These are phyloP conservation scores for Sinapis alba DNA, from an alignment of 441 rosid species.

Conservation along the genomic window DNA sequence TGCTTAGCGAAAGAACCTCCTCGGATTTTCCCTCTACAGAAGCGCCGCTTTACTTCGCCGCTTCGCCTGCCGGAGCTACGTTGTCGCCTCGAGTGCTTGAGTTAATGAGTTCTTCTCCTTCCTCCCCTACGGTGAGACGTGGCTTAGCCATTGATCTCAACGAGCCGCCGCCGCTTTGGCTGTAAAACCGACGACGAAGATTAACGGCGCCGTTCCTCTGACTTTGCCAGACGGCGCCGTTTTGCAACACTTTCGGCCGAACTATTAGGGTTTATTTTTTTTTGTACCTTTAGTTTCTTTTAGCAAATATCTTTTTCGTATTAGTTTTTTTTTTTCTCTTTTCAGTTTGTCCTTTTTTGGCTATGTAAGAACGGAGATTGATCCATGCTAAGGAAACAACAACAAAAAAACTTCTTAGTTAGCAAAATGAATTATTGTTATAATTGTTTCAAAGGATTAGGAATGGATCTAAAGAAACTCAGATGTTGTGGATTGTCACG, in stretches of 20 bases:
- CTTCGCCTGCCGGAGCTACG: constrained; percentile 23
- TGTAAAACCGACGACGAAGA: constrained; percentile 35
- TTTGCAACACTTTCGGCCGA: constrained; percentile 11
- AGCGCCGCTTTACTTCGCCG: constrained; percentile 21
- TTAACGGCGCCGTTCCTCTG: neutral
- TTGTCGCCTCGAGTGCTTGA: constrained; percentile 17
- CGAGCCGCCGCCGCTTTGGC: constrained; percentile 94
- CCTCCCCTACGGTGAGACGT: constrained; percentile 61
- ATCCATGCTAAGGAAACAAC: constrained; percentile 15
- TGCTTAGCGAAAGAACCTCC: constrained; percentile 49
- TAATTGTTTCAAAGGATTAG: neutral
- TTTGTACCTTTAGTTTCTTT: neutral
- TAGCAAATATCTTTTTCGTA: constrained; percentile 13
- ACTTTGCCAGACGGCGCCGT: constrained; percentile 18
- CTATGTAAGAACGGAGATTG: constrained; percentile 18
- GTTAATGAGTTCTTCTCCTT: constrained; percentile 38
- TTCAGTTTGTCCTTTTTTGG: neutral
- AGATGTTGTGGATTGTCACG: constrained; percentile 29
- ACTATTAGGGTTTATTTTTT: neutral
- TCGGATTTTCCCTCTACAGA: constrained; percentile 12
- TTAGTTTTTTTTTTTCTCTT: constrained; percentile 17
- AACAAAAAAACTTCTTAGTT: neutral
- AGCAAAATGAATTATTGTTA: neutral
- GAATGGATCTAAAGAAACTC: neutral
- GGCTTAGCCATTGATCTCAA: constrained; percentile 90